Evolutionary conservation across 2,329 filamentous ascomycete genomes (phyloP).

Genomic region (Fusarium verrucosum): DNA sequence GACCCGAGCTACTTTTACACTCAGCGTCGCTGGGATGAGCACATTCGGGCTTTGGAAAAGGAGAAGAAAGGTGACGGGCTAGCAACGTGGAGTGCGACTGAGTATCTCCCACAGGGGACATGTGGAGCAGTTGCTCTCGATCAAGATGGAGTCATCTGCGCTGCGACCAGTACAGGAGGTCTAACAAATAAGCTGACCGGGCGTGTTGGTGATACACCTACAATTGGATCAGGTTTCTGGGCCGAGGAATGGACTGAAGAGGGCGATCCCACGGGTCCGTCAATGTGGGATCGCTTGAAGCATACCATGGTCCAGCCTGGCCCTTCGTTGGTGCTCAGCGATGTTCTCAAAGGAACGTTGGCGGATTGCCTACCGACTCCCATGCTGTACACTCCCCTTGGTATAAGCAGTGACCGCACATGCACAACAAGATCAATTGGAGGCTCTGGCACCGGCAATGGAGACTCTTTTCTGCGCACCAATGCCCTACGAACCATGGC

Average conservation of each 20-base stretch:
- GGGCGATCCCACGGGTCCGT: constrained; percentile 45
- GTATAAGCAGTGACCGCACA: background rate
- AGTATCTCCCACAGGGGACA: constrained; percentile 84
- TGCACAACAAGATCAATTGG: constrained; percentile 57
- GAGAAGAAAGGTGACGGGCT: constrained; percentile 54
- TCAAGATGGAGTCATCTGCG: constrained; percentile 75
- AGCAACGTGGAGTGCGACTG: constrained; percentile 66
- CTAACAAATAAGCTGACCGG: constrained; percentile 90
- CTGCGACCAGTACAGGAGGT: constrained; percentile 75
- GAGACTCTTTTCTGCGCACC: constrained; percentile 83
- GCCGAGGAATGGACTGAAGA: constrained; percentile 80
- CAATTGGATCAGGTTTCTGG: constrained; percentile 87
- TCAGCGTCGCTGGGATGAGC: constrained; percentile 80
- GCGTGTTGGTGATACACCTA: constrained; percentile 86
- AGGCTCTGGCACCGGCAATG: constrained; percentile 85
- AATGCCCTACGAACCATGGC: constrained; percentile 76
- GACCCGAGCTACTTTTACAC: constrained; percentile 81
- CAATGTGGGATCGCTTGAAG: constrained; percentile 28
- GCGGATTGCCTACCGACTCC: constrained; percentile 69
- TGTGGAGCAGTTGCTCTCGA: constrained; percentile 86
- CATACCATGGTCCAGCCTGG: constrained; percentile 12
- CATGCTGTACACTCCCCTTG: constrained; percentile 51
- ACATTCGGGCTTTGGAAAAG: constrained; percentile 66
- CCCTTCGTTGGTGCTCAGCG: constrained; percentile 35
- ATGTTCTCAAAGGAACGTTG: constrained; percentile 59